phyloP scores from a whole-genome alignment of 495 filamentous ascomycete species.

The Chaetomium fimeti region DNA sequence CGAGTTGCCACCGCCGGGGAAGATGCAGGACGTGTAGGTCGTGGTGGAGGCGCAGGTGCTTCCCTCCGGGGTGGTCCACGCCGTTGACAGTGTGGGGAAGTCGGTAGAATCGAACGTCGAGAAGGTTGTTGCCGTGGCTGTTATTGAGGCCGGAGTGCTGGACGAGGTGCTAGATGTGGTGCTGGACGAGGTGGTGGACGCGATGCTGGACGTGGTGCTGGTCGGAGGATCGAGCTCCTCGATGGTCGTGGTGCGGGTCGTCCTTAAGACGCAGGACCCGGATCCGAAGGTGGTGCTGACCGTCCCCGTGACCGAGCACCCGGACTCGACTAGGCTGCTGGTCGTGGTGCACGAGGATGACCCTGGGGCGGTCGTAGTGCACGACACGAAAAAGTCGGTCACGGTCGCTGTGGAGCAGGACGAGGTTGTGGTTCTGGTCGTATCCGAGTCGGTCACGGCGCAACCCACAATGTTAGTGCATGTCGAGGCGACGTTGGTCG shows the following conservation, averaged over 20 bases:
- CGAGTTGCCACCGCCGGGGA: not conserved
- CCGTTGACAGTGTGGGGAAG: too few relatives aligned
- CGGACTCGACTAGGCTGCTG: not conserved
- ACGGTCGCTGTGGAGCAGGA: conserved; percentile 4
- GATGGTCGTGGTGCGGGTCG: too few relatives aligned
- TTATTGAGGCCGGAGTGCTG: too few relatives aligned
- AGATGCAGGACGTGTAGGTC: not conserved
- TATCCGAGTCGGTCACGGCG: not conserved
- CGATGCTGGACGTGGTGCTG: too few relatives aligned
- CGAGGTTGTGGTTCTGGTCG: not conserved
- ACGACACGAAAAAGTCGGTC: not conserved
- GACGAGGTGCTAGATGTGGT: too few relatives aligned
- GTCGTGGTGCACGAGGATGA: not conserved
- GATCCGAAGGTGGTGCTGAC: not conserved
- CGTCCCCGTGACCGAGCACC: not conserved
- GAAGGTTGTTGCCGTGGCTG: too few relatives aligned
- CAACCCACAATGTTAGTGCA: too few relatives aligned
- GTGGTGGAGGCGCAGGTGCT: not conserved
- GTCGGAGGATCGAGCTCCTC: too few relatives aligned
- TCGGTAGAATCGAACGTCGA: too few relatives aligned
- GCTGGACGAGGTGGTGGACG: too few relatives aligned
- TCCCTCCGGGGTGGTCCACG: too few relatives aligned
- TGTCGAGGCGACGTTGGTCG: not conserved
- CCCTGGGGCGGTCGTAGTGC: not conserved
- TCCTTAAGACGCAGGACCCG: too few relatives aligned